Evolutionary conservation across 2,329 filamentous ascomycete genomes (phyloP), one percentile per base, ranked within the genome.

Genomic region (Xylariaceae sp.): DNA sequence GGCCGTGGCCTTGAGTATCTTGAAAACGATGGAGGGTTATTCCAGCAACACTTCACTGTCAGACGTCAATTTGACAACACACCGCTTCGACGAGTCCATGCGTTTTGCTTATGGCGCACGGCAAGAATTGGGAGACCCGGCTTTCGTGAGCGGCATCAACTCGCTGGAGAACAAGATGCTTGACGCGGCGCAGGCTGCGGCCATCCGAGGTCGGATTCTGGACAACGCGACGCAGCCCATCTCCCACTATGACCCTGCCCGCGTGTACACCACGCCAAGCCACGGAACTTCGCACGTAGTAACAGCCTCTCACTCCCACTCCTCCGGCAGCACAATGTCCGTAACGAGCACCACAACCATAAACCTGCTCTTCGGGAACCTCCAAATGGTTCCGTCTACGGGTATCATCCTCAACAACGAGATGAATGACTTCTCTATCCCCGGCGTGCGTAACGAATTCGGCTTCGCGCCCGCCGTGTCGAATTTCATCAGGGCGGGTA

Each of bases 11-110:
- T 72, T 95, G 56, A 82, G 80, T 45, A 82, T 85, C 3, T 72
- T 97, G 59, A 95, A 95, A 61, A 89, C 84, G 23, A 77, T 96
- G 65, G 85, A 92, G 64, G 85, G 87, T 16, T 95, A 86, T 64
- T 62, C 73, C 6, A 48, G 65, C 10, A 69, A 78, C 35, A 64
- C 66, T 17, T n/a, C n/a, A n/a, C n/a, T n/a, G n/a, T n/a, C n/a
- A n/a, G n/a, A n/a, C n/a, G n/a, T n/a, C n/a, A 83, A 88, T 55
- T 69, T 94, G 0, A 88, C 83, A 29, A 85, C 84, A 1, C 93
- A 97, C 66, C 80, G 87, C 12, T 77, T 95, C 53, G 82, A 89
- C 59, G 93, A 97, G 72, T 86, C 90, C 11, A 88, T 95, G 70
- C 80, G 89, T 19, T 97, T 95, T 64, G 90, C 81, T 3, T 97